A percentile compares a stretch with the other conserved stretches of the same genome.
These are phyloP conservation scores for Cercospora zeae-maydis DNA, from an alignment of 2,329 filamentous ascomycete genomes.

Conservation along the genomic window DNA sequence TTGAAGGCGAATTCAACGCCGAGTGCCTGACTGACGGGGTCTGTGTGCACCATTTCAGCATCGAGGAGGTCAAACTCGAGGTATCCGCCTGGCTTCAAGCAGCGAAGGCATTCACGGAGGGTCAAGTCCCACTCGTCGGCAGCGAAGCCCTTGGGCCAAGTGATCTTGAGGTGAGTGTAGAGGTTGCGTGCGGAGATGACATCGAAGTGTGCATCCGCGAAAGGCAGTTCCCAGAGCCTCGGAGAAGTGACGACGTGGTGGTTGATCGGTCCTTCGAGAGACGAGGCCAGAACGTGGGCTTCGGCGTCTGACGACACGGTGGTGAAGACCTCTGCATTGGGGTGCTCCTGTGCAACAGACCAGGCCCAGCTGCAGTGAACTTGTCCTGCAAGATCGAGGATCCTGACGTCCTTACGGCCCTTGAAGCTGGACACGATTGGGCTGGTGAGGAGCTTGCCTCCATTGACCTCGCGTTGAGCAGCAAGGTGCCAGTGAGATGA, in stretches of 20 bases:
- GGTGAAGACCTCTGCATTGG: conserved; percentile 81
- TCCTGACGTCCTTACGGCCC: conserved; percentile 51
- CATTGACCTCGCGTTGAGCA: conserved; percentile 58
- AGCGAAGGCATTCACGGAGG: conserved; percentile 79
- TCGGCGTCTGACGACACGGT: conserved; percentile 49
- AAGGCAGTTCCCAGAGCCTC: conserved; percentile 75
- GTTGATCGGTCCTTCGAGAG: conserved; percentile 79
- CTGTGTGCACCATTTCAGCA: conserved; percentile 82
- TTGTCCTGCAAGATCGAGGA: conserved; percentile 84
- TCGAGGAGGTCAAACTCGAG: conserved; percentile 89
- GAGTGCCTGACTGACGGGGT: conserved; percentile 73
- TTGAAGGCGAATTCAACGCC: conserved; percentile 90
- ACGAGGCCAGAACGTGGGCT: conserved; percentile 55
- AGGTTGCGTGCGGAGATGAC: conserved; percentile 85
- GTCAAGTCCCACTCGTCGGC: conserved; percentile 83
- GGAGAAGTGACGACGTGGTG: conserved; percentile 79
- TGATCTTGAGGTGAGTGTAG: conserved; percentile 73
- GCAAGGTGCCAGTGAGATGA: conserved; percentile 61
- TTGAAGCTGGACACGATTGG: conserved; percentile 45
- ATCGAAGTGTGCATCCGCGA: conserved; percentile 82
- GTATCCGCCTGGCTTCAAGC: conserved; percentile 88
- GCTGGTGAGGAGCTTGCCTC: conserved; percentile 57
- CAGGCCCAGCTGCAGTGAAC: conserved; percentile 91
- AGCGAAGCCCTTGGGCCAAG: conserved; percentile 49
- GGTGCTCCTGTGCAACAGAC: conserved; percentile 83